Base-by-base conservation (phyloP, 306 rosid species). In the Rubus idaeus region DNA sequence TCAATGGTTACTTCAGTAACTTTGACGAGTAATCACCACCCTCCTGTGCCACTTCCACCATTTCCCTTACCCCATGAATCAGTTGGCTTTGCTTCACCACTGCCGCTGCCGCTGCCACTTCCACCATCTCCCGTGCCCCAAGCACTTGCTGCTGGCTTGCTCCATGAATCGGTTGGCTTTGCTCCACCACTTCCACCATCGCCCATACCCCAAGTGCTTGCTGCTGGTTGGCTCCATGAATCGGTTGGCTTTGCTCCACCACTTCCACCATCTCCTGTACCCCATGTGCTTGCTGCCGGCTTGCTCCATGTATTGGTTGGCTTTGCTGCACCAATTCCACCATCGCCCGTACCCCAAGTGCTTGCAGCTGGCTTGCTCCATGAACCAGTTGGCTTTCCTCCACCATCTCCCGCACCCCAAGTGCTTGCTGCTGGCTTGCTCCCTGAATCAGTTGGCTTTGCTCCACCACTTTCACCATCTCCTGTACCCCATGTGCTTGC, bases 151-250 rank as follows among this genome's bases (percentile, higher is more conserved):
- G 82, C 80, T 16, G 62, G 40, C 39, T 81, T 81, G 52, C 70
- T 75, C 83, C 79, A 83, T 5, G 76, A 21, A 53, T 67, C 76
- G 10, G 77, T 45, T 68, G 79, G 55, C 42, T 70, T 62, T 6
- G 68, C 68, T 35, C 39, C 75, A n/a, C 63, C 6, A 10, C 39
- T 21, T 14, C 42, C 42, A 13, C 17, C 35, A 3, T 55, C 50
- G 18, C 75, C 81, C 75, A 78, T 78, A 8, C 85, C 92, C 92
- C 91, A 85, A 3, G 90, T 79, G 44, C 89, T 88, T 51, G 78
- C 79, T 21, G 82, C 81, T 17, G 62, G 35, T 39, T 81, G 79
- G 46, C 77, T 71, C 83, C 84, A 83, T 12, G 76, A 35, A 7
- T 69, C 37, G 13, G 61, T 51, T 16, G 74, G 23, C 11, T 50